phyloP scores from a whole-genome alignment of 2,329 filamentous ascomycete species.

The Exophiala viscosa region DNA sequence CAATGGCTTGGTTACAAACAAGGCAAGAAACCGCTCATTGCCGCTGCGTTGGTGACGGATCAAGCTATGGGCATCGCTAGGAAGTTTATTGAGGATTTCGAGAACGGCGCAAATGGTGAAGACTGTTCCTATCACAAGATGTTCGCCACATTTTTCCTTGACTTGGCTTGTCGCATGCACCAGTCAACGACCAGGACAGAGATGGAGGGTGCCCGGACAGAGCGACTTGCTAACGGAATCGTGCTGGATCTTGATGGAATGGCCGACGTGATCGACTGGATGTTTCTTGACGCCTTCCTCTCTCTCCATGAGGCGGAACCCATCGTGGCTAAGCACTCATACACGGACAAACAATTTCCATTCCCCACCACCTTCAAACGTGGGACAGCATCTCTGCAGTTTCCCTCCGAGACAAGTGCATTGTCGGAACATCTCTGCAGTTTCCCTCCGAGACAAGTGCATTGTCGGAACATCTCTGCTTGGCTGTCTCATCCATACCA shows the following conservation, averaged over 20 bases:
- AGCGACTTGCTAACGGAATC: background rate
- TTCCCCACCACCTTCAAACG: background rate
- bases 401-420: background rate
- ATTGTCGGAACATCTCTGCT: background rate
- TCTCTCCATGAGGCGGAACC: background rate
- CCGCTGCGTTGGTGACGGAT: background rate
- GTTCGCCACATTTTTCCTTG: background rate
- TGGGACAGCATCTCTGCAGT: background rate
- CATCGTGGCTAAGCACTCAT: no score
- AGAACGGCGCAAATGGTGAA: background rate
- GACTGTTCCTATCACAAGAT: background rate
- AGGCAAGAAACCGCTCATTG: background rate
- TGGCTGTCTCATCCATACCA: background rate
- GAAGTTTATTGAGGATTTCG: background rate
- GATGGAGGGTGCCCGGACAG: no score
- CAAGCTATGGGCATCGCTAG: background rate
- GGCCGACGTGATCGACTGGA: background rate
- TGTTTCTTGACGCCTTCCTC: background rate
- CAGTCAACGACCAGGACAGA: no score
- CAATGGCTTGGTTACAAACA: background rate
- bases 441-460: background rate
- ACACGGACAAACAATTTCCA: background rate
- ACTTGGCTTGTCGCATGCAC: background rate
- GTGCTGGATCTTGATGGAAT: background rate
- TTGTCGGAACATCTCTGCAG: background rate